phyloP scores from a whole-genome alignment of 202 grass and related monocot species.

The Brachypodium distachyon region DNA sequence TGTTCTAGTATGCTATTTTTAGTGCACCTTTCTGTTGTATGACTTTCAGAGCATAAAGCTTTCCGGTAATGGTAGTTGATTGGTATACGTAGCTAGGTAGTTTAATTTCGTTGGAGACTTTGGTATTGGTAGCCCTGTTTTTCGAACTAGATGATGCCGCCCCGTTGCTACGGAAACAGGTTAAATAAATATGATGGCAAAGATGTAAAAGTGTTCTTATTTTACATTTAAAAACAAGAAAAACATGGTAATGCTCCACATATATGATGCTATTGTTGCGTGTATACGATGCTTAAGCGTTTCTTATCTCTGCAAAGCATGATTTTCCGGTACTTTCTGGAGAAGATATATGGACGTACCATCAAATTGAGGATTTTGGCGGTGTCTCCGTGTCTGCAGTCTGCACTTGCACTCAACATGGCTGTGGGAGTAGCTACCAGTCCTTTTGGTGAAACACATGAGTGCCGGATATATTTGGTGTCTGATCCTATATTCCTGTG shows the following conservation, averaged over 20 bases:
- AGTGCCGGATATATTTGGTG: neutral
- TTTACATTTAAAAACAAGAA: too few species aligned
- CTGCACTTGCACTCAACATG: neutral
- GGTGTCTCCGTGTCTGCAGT: too few species aligned
- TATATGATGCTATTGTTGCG: too few species aligned
- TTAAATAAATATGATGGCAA: too few species aligned
- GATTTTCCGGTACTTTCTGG: neutral
- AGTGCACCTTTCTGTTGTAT: neutral
- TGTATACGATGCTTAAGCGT: neutral
- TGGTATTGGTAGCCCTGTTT: neutral
- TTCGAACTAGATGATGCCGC: too few species aligned
- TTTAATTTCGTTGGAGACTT: neutral
- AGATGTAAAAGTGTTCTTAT: too few species aligned
- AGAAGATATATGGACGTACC: neutral
- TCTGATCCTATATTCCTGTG: neutral
- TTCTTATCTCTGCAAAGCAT: neutral
- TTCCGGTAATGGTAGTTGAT: neutral
- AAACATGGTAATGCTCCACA: too few species aligned
- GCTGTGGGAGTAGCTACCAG: neutral
- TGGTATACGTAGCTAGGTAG: neutral
- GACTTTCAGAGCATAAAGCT: neutral
- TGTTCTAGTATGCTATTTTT: neutral
- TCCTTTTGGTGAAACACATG: slow-evolving; percentile 14
- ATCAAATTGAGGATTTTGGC: slow-evolving; percentile 18
- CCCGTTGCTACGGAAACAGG: too few species aligned